Base-by-base conservation (phyloP, 495 filamentous ascomycete species). In the Penicillium longicatenatum region DNA sequence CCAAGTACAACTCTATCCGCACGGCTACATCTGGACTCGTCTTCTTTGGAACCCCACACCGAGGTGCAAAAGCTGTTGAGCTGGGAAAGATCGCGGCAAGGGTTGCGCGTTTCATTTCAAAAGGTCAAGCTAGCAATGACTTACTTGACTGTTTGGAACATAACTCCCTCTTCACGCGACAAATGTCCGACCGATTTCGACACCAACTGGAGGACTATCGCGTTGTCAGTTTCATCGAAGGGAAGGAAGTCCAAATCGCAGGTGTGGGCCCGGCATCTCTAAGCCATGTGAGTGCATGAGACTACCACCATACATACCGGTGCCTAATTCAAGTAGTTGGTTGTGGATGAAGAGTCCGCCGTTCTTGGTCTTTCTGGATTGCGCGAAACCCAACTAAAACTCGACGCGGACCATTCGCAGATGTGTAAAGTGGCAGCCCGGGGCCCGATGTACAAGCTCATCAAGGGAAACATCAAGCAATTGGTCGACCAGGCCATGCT, bases 31-130 rank as follows among this genome's bases (percentile, higher is more conserved):
- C 61, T 8, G 76, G 73, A 0, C 64, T 80, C 1, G 74, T 79
- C 8, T 79, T 80, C 59, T 80, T 80, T 47, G 77, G 75, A 1
- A 77, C 74, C 16, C 76, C 77, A 16, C 77, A 80, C 52, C 67
- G 72, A 30, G 77, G 77, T 4, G 64, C 72, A 1, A 77, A 75
- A 21, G 70, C 70, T 9, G 75, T 74, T 9, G 70, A 71, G 43
- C 50, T 78, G 19, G 71, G 70, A 6, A 71, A 71, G 43, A 76
- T 77, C 55, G 75, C 72, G 6, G 73, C 71, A 26, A 65, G 68
- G 9, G 65, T 73, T 37, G 70, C 68, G 4, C 60, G 66, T 10
- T 73, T 75, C 45, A 57, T 74, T 12, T 68, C 68, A 26, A 73
- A 69, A 44, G 68, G 71, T 0, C 63, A 70, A 44, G 70, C 67